Percentiles rank a stretch among this genome's conserved stretches.
These are phyloP conservation scores for Inga oerstediana DNA, from an alignment of 306 rosid genomes.

Conservation along the genomic window DNA sequence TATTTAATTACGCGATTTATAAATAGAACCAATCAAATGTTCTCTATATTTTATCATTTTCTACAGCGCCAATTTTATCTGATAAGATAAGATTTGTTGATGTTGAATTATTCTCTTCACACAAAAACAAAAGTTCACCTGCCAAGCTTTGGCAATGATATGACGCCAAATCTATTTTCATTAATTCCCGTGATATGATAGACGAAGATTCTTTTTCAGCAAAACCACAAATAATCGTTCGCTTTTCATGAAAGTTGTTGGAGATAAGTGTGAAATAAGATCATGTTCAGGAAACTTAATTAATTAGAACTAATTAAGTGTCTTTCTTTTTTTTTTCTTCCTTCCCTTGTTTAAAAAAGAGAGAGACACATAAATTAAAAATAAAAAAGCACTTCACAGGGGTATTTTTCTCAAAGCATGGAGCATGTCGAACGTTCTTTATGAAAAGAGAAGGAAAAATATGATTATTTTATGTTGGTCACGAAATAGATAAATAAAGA, in stretches of 20 bases:
- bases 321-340: no score
- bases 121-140: not conserved
- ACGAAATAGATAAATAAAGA: not conserved
- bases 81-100: no score
- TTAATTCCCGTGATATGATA: not conserved
- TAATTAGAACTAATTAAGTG: no score
- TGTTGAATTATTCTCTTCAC: no score
- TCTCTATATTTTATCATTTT: no score
- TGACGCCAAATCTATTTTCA: not conserved
- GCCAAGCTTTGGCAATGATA: not conserved
- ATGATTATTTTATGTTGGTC: not conserved
- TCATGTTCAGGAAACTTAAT: slow-evolving; percentile 33
- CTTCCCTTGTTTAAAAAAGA: no score
- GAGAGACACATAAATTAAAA: no score
- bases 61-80: no score
- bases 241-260: slow-evolving; percentile 46
- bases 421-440: not conserved
- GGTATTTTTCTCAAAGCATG: not conserved
- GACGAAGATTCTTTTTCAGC: not conserved
- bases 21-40: no score
- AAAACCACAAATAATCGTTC: not conserved
- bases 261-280: slow-evolving; percentile 49
- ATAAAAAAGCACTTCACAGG: not conserved
- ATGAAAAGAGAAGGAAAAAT: not conserved
- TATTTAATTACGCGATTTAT: no score